A percentile compares a stretch with the other conserved stretches of the same genome.
Evolutionary conservation across 2,329 filamentous ascomycete genomes (phyloP).

Genomic region (Sporothrix pallida): DNA sequence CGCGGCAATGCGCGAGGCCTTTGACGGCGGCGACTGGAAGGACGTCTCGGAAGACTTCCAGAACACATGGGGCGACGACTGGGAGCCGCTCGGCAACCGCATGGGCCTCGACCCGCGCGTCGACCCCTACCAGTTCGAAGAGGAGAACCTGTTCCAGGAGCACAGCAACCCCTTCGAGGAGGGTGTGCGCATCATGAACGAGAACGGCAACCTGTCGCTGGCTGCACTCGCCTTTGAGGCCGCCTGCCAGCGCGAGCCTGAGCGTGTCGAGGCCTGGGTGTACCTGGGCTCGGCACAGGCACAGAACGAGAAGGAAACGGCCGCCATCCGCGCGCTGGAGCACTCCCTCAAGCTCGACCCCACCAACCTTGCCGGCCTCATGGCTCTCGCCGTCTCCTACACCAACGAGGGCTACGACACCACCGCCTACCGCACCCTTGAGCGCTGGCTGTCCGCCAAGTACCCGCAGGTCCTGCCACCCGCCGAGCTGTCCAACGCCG

Average conservation of each 20-base stretch:
- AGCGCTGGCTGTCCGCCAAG: conserved; percentile 95
- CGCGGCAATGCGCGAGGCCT: conserved; percentile 71
- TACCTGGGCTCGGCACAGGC: conserved; percentile 90
- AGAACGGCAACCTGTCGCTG: conserved; percentile 91
- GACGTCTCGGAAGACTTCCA: conserved; percentile 35
- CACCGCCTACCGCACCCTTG: conserved; percentile 92
- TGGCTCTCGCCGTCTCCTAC: conserved; percentile 95
- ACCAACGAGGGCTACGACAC: conserved; percentile 99
- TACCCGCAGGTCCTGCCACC: conserved; percentile 83
- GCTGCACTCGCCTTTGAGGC: conserved; percentile 95
- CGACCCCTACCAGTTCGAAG: conserved; percentile 92
- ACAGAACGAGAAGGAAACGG: conserved; percentile 97
- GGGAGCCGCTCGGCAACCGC: conserved; percentile 65
- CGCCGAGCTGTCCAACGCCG: conserved; percentile 71
- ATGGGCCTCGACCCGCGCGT: conserved; percentile 75
- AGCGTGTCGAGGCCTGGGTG: conserved; percentile 92
- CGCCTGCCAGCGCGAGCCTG: conserved; percentile 85
- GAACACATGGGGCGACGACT: conserved; percentile 62
- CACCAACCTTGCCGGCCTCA: conserved; percentile 84
- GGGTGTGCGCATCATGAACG: conserved; percentile 88
- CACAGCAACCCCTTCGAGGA: conserved; percentile 88
- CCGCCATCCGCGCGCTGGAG: conserved; percentile 91
- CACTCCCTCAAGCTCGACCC: conserved; percentile 88
- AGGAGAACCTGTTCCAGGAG: conserved; percentile 86
- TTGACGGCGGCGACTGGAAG: conserved; percentile 68